A percentile compares a stretch with the other conserved stretches of the same genome.
Conservation (phyloP, 768 basidiomycete genomes). For the Cubamyces sp. region DNA sequence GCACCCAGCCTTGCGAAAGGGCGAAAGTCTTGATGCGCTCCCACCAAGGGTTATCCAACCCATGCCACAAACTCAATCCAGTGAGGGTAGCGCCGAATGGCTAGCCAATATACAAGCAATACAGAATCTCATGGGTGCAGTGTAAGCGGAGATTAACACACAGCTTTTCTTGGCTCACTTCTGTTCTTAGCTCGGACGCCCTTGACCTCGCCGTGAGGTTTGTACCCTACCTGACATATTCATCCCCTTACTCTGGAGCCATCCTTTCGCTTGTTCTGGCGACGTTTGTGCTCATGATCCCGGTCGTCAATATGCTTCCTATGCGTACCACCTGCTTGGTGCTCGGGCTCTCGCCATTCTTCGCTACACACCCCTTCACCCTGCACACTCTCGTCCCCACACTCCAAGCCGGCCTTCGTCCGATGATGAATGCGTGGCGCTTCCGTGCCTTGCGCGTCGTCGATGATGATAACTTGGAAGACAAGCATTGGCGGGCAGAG, state of each 20-base stretch:
- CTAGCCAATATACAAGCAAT: constrained; percentile 87
- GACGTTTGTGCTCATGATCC: constrained; percentile 42
- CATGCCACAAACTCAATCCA: constrained; percentile 38
- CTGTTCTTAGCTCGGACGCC: constrained; percentile 57
- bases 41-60: constrained; percentile 30
- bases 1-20: constrained; percentile 49
- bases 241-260: constrained; percentile 55
- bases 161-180: not conserved
- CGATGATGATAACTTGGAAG: constrained; percentile 69
- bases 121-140: constrained; percentile 87
- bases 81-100: constrained; percentile 78
- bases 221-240: constrained; percentile 52
- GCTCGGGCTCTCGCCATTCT: constrained; percentile 54
- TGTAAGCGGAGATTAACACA: constrained; percentile 49
- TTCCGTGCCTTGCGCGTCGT: constrained; percentile 40
- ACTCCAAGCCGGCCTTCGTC: constrained; percentile 32
- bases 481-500: constrained; percentile 66
- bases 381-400: constrained; percentile 36
- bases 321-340: constrained; percentile 52
- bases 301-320: constrained; percentile 38
- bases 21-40: constrained; percentile 23
- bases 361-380: constrained; percentile 54
- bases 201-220: constrained; percentile 58
- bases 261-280: constrained; percentile 54
- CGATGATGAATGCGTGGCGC: constrained; percentile 22